Base-by-base conservation (phyloP, 192 early-diverging fungal species). In the Coemansia sp. region DNA sequence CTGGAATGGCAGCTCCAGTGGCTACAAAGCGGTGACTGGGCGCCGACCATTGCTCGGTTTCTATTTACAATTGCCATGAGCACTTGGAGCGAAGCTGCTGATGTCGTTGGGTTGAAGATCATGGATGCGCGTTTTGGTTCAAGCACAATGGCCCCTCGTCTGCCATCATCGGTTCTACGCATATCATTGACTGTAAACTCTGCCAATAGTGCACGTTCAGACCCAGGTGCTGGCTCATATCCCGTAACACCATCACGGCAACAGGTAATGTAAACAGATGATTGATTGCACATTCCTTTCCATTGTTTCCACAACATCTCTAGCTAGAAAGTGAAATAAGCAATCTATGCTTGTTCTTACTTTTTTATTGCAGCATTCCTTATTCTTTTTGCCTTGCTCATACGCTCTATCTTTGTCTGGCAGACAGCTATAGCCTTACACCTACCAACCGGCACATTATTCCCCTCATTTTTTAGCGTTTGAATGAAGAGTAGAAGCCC, bases 1-100 rank as follows among this genome's bases (percentile, higher is more conserved):
- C 65, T 75, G 39, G 53, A 47, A n/a, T 83, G 80, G 75, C 80
- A 83, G 64, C 69, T 83, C 6, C 58, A 47, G 26, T 83, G 80
- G 80, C 21, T 74, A 5, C 69, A 71, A 38, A 52, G 50, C 23
- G 50, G 60, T 38, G 43, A 56, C 13, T 83, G 80, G 80, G 50
- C 62, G 8, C 40, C 72, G 3, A 56, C 21, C 15, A 59, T 72
- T 4, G 68, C 80, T n/a, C 80, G 80, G 11, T 40, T 77, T 15
- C 44, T 83, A 18, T 83, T 83, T 54, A 75, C 80, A 13, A 47
- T 74, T 12, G 61, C 72, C 10, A 71, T 83, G 68, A n/a, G 75
- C n/a, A 71, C 72, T 9, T 83, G 80, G 80, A 62, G 58, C 8
- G 75, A 83, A 5, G 67, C 75, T 13, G 45, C 45, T 2, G 59